Evolutionary conservation across 2,329 filamentous ascomycete species (phyloP).

Genomic region (Bipolaris gigantea): DNA sequence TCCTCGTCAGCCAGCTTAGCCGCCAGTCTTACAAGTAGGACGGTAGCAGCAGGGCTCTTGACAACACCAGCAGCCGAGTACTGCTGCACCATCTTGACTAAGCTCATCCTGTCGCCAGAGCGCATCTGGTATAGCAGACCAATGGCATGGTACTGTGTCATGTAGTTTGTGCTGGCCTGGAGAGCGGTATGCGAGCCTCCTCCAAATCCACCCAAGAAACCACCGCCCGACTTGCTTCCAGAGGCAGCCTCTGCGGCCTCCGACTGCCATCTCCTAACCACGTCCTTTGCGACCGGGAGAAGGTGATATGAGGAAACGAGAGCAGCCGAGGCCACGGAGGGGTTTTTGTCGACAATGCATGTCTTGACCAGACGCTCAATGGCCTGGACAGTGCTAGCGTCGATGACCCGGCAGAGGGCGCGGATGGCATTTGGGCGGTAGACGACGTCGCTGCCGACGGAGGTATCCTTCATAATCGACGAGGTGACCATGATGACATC

Average conservation of each 20-base stretch:
- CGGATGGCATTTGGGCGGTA: slow-evolving; percentile 92
- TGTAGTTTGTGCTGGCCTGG: slow-evolving; percentile 77
- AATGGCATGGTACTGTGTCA: slow-evolving; percentile 98
- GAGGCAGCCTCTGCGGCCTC: slow-evolving; percentile 97
- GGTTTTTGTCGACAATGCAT: slow-evolving; percentile 98
- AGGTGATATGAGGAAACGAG: slow-evolving; percentile 97
- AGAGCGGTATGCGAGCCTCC: slow-evolving; percentile 74
- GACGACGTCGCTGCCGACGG: slow-evolving; percentile 82
- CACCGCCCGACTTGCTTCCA: slow-evolving; percentile 81
- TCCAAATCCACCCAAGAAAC: slow-evolving; percentile 91
- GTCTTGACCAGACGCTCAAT: slow-evolving; percentile 99
- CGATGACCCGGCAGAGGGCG: slow-evolving; percentile 90
- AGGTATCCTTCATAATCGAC: slow-evolving; percentile 99
- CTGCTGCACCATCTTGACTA: slow-evolving; percentile 99
- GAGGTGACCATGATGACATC: slow-evolving; percentile 99
- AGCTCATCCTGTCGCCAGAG: slow-evolving; percentile 93
- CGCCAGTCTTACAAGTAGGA: slow-evolving; percentile 89
- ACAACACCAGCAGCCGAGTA: slow-evolving; percentile 88
- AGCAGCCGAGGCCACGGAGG: slow-evolving; percentile 93
- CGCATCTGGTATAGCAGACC: slow-evolving; percentile 97
- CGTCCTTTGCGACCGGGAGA: slow-evolving; percentile 91
- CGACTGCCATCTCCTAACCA: slow-evolving; percentile 96
- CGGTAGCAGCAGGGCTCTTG: slow-evolving; percentile 89
- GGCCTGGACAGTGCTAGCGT: slow-evolving; percentile 93
- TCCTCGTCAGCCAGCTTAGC: slow-evolving; percentile 95